Base-by-base conservation (phyloP, 495 filamentous ascomycete species). In the Penicillium tannophilum region DNA sequence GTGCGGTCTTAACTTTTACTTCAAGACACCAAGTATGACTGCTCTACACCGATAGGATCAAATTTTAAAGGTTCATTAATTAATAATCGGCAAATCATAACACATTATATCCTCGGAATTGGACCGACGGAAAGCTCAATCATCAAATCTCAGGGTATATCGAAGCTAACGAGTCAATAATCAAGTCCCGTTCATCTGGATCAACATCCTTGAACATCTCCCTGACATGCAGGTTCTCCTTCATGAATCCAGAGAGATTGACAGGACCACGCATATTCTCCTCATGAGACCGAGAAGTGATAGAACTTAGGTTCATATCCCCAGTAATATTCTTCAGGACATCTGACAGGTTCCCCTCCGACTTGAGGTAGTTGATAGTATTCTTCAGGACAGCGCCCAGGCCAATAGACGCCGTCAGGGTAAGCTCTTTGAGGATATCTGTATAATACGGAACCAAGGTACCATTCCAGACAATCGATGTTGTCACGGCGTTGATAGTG, bases 391-490 rank as follows among this genome's bases (percentile, higher is more conserved):
- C 33, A 17, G 58, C 64, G 1, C 52, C 70, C 16, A 77, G 52
- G 0, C 64, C 55, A 12, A 76, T 65, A 6, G 64, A 33, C 5
- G 73, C 64, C 0, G 63, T 64, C n/a, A 77, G 60, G 2, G 69
- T 67, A 0, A 76, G 65, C 5, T 65, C 57, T 9, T 50, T 51
- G 58, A 78, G 66, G 2, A 73, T 66, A 1, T 74, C 61, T 1
- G 75, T 69, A 52, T 78, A 78, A 61, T 75, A 76, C 10, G 68
- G 66, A 6, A 78, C 62, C 6, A 61, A 39, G 6, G 64, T 66
- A 33, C 68, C 71, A 12, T 76, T 70, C 55, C 63, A 76, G 11
- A 55, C 30, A 16, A 75, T 70, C 1, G 62, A 59, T 2, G 56
- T 63, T 2, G 70, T 66, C 11, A 71, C 61, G 7, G 72, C 69